Base-by-base conservation (phyloP, 192 early-diverging fungal genomes). In the Backusella australiensis region DNA sequence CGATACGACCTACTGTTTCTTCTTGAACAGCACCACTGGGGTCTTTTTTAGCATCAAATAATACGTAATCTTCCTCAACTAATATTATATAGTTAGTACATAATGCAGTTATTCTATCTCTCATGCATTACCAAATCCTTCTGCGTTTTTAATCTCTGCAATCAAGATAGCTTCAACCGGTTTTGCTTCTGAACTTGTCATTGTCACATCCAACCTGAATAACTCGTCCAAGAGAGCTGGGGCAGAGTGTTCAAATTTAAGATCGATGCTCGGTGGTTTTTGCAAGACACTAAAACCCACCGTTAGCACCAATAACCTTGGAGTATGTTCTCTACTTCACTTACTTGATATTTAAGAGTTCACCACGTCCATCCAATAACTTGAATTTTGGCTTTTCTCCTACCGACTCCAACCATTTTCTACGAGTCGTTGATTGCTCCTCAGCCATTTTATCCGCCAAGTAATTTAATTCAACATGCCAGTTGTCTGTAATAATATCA, bases 161-260 rank as follows among this genome's bases (percentile, higher is more conserved):
- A 88, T 84, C 49, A 93, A 72, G 36, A 82, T 82, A 15, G 85
- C 91, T 49, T 90, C 79, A 12, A 94, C 82, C 9, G 87, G 75
- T 29, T 89, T 86, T 1, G 59, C 26, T 74, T 94, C 93, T 11
- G 88, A 83, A 77, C 93, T 94, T 17, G 80, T 80, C 3, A 94
- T 73, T n/a, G 80, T 86, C n/a, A 94, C 77, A 35, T 78, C 77
- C 14, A 94, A 75, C 17, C 85, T 85, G 73, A 89, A 91, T 17
- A 85, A 77, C 72, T 94, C 92, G 69, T 94, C 90, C 69, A 94
- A 71, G n/a, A 90, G 78, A 1, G 89, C 90, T 19, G 93, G 92
- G 1, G 92, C 79, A 26, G 73, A 73, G 70, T 93, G 88, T 1
- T 79, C 74, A 2, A 87, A 75, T 36, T 77, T 70, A 36, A 94